A percentile compares a stretch with the other conserved stretches of the same genome.
Evolutionary conservation across 352 stramenopile species (phyloP).

Genomic region (Phytophthora multivora): DNA sequence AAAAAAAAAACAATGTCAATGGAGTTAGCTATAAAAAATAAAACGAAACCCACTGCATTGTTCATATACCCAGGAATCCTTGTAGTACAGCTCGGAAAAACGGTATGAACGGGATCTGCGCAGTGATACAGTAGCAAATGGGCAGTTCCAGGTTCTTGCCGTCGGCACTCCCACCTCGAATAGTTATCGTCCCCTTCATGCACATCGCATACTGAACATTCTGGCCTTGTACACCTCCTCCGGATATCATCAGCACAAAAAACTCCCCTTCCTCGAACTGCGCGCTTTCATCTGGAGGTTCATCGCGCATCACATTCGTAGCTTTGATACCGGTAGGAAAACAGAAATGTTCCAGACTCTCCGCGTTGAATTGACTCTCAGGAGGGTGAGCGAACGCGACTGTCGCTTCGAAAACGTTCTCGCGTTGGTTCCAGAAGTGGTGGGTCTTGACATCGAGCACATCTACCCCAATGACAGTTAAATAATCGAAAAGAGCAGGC

Average conservation of each 20-base stretch:
- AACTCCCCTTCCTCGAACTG: slow-evolving; percentile 28
- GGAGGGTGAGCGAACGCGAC: slow-evolving; percentile 70
- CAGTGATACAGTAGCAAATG: slow-evolving; percentile 61
- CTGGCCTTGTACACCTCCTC: slow-evolving; percentile 50
- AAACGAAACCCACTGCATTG: not conserved
- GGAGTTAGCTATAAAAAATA: too few relatives aligned
- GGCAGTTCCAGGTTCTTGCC: slow-evolving; percentile 22
- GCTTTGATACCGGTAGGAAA: slow-evolving; percentile 52
- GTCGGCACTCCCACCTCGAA: slow-evolving; percentile 20
- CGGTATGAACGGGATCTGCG: slow-evolving; percentile 44
- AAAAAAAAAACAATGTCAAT: not conserved
- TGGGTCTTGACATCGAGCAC: slow-evolving; percentile 48
- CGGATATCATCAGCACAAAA: slow-evolving; percentile 62
- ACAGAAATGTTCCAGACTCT: slow-evolving; percentile 80
- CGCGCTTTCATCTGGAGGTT: not conserved
- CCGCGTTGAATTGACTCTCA: slow-evolving; percentile 65
- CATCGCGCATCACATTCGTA: not conserved
- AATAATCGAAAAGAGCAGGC: slow-evolving; percentile 47
- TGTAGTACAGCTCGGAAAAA: slow-evolving; percentile 47
- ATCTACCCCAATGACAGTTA: slow-evolving; percentile 52
- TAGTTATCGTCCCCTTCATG: slow-evolving; percentile 42
- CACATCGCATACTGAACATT: slow-evolving; percentile 63
- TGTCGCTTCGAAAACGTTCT: slow-evolving; percentile 58
- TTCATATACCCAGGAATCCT: slow-evolving; percentile 37
- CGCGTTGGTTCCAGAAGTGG: slow-evolving; percentile 47